Conservation (phyloP, 1,284 basidiomycete species). For the Fomitiporia mediterranea region DNA sequence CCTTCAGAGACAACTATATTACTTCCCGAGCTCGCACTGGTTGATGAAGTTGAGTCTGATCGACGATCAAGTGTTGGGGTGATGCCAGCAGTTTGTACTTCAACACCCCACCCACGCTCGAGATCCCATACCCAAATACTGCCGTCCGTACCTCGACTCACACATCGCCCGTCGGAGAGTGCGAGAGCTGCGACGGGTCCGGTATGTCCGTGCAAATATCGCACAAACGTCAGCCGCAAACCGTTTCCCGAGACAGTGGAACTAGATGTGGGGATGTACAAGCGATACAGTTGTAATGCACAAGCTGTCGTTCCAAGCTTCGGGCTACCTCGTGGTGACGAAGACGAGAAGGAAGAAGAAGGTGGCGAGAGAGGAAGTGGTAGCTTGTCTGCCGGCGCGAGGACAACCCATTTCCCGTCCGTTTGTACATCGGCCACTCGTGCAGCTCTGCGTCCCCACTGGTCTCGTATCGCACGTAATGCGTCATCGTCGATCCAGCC, state of each 20-base stretch:
- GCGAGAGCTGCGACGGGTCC: constrained; percentile 63
- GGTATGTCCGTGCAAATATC: constrained; percentile 60
- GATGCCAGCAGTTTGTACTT: constrained; percentile 36
- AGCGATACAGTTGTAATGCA: constrained; percentile 66
- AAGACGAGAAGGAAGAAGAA: constrained; percentile 22
- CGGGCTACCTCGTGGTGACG: constrained; percentile 21
- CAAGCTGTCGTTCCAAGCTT: constrained; percentile 29
- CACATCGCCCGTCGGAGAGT: constrained; percentile 74
- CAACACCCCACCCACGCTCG: constrained; percentile 58
- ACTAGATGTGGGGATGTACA: constrained; percentile 48
- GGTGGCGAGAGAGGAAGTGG: constrained; percentile 21
- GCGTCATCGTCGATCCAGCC: constrained; percentile 69
- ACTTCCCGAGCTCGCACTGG: background rate
- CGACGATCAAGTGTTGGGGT: background rate
- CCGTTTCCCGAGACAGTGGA: background rate
- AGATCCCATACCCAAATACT: constrained; percentile 82
- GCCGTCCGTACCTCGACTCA: constrained; percentile 64
- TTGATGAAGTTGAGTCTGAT: background rate
- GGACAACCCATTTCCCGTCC: constrained; percentile 79
- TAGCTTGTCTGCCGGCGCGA: constrained; percentile 52
- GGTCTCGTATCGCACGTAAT: constrained; percentile 57
- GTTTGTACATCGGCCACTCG: constrained; percentile 66
- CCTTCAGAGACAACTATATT: background rate
- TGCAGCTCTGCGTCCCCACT: constrained; percentile 69
- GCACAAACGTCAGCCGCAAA: constrained; percentile 60